Evolutionary conservation across 805 yeast species (phyloP).

Genomic region (Barnettozyma sucrosica): DNA sequence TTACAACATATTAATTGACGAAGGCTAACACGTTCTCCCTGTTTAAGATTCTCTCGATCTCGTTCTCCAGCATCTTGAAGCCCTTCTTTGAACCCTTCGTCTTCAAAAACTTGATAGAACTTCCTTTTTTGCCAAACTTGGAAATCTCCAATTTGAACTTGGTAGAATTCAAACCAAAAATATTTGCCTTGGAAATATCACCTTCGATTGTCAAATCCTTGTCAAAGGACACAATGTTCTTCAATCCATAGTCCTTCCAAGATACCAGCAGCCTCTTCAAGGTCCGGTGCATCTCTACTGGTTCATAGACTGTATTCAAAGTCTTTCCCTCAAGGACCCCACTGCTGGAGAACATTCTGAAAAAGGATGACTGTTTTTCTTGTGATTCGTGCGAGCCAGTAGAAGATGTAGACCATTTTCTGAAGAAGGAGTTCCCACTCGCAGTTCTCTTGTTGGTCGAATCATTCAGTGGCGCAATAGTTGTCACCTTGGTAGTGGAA

Average conservation of each 20-base stretch:
- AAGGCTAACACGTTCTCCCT: conserved; percentile 55
- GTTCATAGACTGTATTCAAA: conserved; percentile 28
- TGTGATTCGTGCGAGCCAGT: conserved; percentile 16
- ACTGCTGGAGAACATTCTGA: conserved; percentile 28
- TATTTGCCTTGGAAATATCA: conserved; percentile 53
- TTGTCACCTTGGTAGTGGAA: conserved; percentile 12
- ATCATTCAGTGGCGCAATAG: conserved; percentile 16
- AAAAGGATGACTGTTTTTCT: conserved; percentile 24
- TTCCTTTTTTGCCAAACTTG: conserved; percentile 37
- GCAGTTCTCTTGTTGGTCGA: conserved; percentile 22
- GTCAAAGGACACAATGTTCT: conserved; percentile 43
- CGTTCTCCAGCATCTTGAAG: conserved; percentile 51
- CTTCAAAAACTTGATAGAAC: conserved; percentile 54
- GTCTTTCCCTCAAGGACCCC: conserved; percentile 17
- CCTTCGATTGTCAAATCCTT: conserved; percentile 48
- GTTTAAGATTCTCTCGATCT: conserved; percentile 57
- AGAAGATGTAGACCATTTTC: conserved; percentile 24
- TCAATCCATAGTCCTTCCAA: conserved; percentile 70
- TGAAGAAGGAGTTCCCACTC: conserved; percentile 23
- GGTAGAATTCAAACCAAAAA: conserved; percentile 58
- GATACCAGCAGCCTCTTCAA: conserved; percentile 53
- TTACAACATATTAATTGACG: conserved; percentile 5
- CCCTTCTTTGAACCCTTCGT: conserved; percentile 62
- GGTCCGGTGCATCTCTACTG: conserved; percentile 58
- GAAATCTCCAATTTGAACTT: conserved; percentile 51